These are phyloP conservation scores for Halophytophthora polymorphica DNA, from an alignment of 352 stramenopile genomes.

Conservation along the genomic window DNA sequence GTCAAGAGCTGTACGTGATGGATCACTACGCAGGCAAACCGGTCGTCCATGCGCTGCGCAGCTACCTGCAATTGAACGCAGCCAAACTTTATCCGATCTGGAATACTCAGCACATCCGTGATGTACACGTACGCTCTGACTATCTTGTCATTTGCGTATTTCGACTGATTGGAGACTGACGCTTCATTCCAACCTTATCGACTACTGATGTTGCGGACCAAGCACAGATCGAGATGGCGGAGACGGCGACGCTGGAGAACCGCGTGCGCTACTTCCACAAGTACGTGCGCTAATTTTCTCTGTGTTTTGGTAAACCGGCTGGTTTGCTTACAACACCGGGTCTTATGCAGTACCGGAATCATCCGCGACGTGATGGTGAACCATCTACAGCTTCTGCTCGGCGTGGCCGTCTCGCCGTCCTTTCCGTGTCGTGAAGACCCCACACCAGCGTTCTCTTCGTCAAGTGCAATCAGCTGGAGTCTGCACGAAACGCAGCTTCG, in stretches of 20 bases:
- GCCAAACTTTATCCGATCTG: conserved; percentile 27
- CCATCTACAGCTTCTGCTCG: conserved; percentile 68
- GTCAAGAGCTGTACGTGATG: conserved; percentile 79
- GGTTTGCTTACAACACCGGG: neutral
- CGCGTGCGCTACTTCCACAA: conserved; percentile 69
- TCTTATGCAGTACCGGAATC: conserved; percentile 46
- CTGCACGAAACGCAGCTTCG: conserved; percentile 11
- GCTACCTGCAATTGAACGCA: conserved; percentile 55
- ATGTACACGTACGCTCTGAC: conserved; percentile 16
- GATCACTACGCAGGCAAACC: conserved; percentile 85
- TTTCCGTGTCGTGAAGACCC: too few relatives aligned
- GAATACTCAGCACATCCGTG: conserved; percentile 19
- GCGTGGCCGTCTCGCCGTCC: conserved; percentile 29
- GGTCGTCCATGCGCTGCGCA: conserved; percentile 48
- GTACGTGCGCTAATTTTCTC: conserved; percentile 18
- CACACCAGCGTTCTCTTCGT: neutral
- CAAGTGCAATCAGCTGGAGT: neutral
- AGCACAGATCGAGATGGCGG: conserved; percentile 58
- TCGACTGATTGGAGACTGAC: neutral
- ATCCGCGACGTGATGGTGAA: conserved; percentile 84
- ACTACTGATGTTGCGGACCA: neutral
- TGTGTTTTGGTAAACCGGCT: neutral
- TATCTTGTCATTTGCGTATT: too few relatives aligned
- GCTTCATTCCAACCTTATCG: conserved; percentile 1
- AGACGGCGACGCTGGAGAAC: conserved; percentile 57